Evolutionary conservation across 257 asterid genomes (phyloP).

Genomic region (Solanum pennellii): DNA sequence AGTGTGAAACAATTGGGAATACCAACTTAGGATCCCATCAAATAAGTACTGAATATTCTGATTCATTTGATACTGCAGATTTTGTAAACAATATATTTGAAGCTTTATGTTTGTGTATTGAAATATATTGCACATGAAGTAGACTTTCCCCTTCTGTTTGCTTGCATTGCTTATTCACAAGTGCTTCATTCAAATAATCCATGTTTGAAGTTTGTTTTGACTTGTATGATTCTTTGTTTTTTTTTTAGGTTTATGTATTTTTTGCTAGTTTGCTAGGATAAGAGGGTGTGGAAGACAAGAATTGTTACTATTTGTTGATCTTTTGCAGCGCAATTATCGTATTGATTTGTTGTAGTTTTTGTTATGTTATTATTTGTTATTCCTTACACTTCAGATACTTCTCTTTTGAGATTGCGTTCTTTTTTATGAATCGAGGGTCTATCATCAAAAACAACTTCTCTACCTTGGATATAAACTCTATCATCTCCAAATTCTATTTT

Average conservation of each 20-base stretch:
- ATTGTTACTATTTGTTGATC: not conserved
- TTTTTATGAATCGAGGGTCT: not conserved
- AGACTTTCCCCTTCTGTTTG: not conserved
- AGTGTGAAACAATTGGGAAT: slow-evolving; percentile 45
- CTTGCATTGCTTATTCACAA: not conserved
- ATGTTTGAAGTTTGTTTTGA: not conserved
- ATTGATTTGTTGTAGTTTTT: not conserved
- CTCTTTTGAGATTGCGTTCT: not conserved
- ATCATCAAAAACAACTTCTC: not conserved
- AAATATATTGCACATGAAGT: not conserved
- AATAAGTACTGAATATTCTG: slow-evolving; percentile 31
- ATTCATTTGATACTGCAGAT: slow-evolving; percentile 21
- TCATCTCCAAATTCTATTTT: no score
- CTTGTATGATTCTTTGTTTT: not conserved
- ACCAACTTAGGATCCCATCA: slow-evolving; percentile 32
- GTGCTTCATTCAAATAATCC: not conserved
- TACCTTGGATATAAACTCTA: not conserved
- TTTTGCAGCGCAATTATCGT: not conserved
- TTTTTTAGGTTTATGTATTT: not conserved
- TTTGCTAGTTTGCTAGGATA: not conserved
- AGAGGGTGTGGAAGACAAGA: not conserved
- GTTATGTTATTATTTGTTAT: not conserved
- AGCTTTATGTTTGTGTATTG: not conserved
- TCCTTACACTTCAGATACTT: not conserved
- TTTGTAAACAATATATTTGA: slow-evolving; percentile 9